Conservation (phyloP, 2,329 filamentous ascomycete genomes). For the Trichoderma sp. region DNA sequence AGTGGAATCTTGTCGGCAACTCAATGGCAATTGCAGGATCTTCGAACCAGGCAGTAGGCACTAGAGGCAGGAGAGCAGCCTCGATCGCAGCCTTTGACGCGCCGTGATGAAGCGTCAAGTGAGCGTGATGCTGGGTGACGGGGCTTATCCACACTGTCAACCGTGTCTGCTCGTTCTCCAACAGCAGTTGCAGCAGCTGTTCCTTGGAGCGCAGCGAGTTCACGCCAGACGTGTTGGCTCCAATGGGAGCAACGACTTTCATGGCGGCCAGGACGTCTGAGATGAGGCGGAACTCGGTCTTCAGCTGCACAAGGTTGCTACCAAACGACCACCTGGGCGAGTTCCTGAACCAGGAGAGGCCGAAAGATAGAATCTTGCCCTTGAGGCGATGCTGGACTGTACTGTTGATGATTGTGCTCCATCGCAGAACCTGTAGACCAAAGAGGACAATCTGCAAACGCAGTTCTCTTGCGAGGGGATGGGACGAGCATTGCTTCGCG, state of each 20-base stretch:
- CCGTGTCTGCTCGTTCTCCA: constrained; percentile 82
- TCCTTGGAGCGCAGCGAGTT: constrained; percentile 77
- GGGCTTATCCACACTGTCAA: constrained; percentile 90
- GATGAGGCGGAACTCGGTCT: constrained; percentile 84
- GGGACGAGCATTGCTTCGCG: constrained; percentile 68
- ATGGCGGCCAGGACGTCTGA: constrained; percentile 72
- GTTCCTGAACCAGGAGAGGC: constrained; percentile 83
- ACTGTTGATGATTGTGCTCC: constrained; percentile 66
- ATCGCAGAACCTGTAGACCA: constrained; percentile 73
- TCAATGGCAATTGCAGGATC: constrained; percentile 86
- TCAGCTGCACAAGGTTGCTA: constrained; percentile 88
- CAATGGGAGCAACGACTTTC: constrained; percentile 64
- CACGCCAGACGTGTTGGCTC: constrained; percentile 53
- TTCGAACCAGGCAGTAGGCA: constrained; percentile 85
- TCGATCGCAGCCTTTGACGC: constrained; percentile 45
- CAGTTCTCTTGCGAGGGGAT: constrained; percentile 89
- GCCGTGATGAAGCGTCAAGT: constrained; percentile 46
- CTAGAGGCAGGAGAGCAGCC: constrained; percentile 60
- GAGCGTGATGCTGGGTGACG: constrained; percentile 58
- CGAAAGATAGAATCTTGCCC: constrained; percentile 84
- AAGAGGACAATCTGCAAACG: constrained; percentile 87
- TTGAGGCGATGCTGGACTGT: constrained; percentile 79
- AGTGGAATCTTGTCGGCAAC: constrained; percentile 76
- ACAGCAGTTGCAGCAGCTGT: constrained; percentile 74
- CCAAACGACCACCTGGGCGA: constrained; percentile 92